Conservation (phyloP, 75 land plant species). For the Pinus albicaulis region DNA sequence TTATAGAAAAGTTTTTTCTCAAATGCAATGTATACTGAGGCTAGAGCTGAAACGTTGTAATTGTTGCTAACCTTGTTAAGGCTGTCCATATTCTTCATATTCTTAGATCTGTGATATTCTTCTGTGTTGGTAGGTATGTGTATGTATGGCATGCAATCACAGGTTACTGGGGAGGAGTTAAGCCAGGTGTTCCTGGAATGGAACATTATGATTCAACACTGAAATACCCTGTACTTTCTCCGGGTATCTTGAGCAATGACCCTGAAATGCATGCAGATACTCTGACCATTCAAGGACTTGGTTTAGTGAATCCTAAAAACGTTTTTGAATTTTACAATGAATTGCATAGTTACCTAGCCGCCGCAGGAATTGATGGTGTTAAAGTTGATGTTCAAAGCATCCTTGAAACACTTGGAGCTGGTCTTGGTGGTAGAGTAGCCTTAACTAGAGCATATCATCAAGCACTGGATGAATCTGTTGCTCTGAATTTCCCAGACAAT, state of each 20-base stretch:
- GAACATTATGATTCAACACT: conserved; percentile 56
- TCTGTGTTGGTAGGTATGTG: conserved; percentile 46
- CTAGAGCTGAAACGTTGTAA: background rate
- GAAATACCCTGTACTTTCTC: conserved; percentile 65
- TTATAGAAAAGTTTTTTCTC: background rate
- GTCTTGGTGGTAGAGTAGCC: conserved; percentile 29
- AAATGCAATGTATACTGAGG: background rate
- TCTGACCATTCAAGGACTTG: conserved; percentile 43
- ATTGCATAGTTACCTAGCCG: conserved; percentile 34
- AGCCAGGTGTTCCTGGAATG: conserved; percentile 40
- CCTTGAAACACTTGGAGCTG: conserved; percentile 34
- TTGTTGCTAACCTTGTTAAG: background rate
- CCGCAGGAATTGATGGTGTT: conserved; percentile 41
- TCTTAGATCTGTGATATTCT: background rate
- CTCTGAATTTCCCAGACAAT: conserved; percentile 36
- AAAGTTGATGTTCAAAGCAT: conserved; percentile 43
- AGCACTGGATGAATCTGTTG: conserved; percentile 37
- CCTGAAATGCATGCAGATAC: conserved; percentile 65
- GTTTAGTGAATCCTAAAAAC: conserved; percentile 25
- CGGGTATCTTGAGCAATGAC: conserved; percentile 55
- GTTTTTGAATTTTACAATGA: conserved; percentile 26
- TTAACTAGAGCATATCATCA: conserved; percentile 20
- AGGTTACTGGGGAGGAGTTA: conserved; percentile 87
- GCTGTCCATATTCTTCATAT: background rate
- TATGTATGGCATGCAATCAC: conserved; percentile 88